Conservation (phyloP, 1,284 basidiomycete genomes). For the Chondrostereum purpureum region DNA sequence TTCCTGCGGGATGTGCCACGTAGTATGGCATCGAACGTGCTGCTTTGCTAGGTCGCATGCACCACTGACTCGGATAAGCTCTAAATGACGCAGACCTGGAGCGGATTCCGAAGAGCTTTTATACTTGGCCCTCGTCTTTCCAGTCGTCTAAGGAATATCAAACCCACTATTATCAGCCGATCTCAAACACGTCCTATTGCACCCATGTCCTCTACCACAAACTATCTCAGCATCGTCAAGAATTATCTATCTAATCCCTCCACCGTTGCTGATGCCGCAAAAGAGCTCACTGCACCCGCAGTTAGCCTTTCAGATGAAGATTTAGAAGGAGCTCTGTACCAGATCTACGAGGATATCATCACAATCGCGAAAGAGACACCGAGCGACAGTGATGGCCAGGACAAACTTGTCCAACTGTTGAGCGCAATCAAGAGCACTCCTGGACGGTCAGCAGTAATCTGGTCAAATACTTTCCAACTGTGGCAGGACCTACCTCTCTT, state of each 20-base stretch:
- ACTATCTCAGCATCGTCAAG: background rate
- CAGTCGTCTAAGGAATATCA: too few relatives aligned
- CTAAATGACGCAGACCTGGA: too few relatives aligned
- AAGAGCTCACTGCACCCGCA: background rate
- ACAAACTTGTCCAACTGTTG: constrained; percentile 8
- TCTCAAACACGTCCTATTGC: too few relatives aligned
- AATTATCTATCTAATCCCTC: background rate
- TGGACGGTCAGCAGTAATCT: constrained; percentile 1
- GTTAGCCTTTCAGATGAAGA: background rate
- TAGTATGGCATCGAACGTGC: too few relatives aligned
- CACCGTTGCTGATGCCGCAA: background rate
- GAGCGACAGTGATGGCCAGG: constrained; percentile 4
- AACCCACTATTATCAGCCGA: too few relatives aligned
- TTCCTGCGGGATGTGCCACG: too few relatives aligned
- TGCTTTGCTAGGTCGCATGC: too few relatives aligned
- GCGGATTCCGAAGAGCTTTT: too few relatives aligned
- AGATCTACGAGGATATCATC: background rate
- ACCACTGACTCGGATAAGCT: too few relatives aligned
- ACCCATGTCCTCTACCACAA: too few relatives aligned
- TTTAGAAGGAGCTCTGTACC: background rate
- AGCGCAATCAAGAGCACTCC: constrained; percentile 8
- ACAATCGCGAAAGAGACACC: background rate
- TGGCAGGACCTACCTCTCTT: constrained; percentile 9
- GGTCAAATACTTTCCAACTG: constrained; percentile 2
- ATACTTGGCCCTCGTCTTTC: too few relatives aligned